Base-by-base conservation (phyloP, 2,329 filamentous ascomycete genomes). In the Huntiella omanensis region DNA sequence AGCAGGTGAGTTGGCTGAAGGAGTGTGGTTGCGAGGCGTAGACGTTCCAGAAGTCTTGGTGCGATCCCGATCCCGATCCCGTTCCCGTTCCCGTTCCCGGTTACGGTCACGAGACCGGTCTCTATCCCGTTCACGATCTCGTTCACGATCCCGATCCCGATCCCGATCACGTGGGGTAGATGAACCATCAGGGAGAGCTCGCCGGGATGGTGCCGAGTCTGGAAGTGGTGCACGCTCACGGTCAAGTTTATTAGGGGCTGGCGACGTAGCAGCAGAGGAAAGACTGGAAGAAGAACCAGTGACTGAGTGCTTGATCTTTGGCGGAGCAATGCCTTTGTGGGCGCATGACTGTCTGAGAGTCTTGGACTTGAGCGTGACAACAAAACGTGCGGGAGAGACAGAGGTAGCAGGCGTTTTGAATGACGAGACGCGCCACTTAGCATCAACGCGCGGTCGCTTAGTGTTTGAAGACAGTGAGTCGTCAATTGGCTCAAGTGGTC, bases 231-330 rank as follows among this genome's bases (percentile, higher is more conserved):
- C 41, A 32, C 47, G 43, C 10, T 49, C 43, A 33, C 47, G 46
- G 5, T 49, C 49, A n/a, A 46, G 45, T 40, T 50, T 52, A n/a
- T 16, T 33, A 4, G 48, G 48, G 19, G 40, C 39, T 13, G 50
- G 43, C 11, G 46, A 39, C 12, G 45, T 13, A 5, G 45, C 45
- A 11, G 44, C 40, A 5, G 48, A 46, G 4, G 47, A 38, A 28
- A 44, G 22, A 36, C 43, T 43, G 33, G 41, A 45, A 7, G 45
- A 32, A 15, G 41, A 38, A 8, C 39, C 35, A 15, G 37, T 34
- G 13, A 43, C 44, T 28, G 46, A 33, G n/a, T 32, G 40, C 22
- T 33, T 33, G 13, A 33, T 3, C 17, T n/a, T 43, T 5, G 40
- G 44, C 4, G 48, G 45, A n/a, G 45, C 16, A 15, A 50, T 41